Conservation (phyloP, 371 early-diverging fungal genomes). For the Lichtheimia corymbifera region DNA sequence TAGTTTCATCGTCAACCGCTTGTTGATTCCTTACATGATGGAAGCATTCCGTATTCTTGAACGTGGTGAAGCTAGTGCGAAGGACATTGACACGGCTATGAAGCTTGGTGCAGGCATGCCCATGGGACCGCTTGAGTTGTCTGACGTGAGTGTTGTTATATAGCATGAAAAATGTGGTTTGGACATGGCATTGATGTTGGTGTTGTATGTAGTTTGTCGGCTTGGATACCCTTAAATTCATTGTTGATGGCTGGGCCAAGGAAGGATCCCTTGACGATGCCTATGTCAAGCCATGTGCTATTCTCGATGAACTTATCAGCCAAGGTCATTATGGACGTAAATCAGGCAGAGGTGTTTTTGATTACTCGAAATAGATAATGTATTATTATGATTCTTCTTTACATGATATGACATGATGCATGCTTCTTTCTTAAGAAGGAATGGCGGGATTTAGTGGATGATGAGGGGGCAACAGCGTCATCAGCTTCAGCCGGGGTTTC, state of each 20-base stretch:
- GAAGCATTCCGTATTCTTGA: slow-evolving; percentile 91
- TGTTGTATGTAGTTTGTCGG: slow-evolving; percentile 79
- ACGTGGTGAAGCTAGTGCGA: slow-evolving; percentile 84
- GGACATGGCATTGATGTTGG: background rate
- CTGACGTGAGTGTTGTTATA: slow-evolving; percentile 66
- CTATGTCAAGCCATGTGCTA: slow-evolving; percentile 67
- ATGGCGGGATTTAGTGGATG: background rate
- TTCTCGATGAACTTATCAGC: slow-evolving; percentile 76
- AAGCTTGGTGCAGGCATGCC: slow-evolving; percentile 98
- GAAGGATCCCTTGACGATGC: slow-evolving; percentile 72
- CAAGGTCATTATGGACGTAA: slow-evolving; percentile 87
- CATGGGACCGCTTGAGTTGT: slow-evolving; percentile 96
- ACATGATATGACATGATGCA: slow-evolving; percentile 4
- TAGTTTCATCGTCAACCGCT: slow-evolving; percentile 94
- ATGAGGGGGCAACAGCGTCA: background rate
- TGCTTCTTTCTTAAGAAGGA: background rate
- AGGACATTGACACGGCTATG: slow-evolving; percentile 96
- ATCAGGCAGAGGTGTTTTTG: slow-evolving; percentile 88
- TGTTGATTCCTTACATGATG: slow-evolving; percentile 95
- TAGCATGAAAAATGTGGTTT: background rate
- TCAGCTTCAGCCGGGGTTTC: too few species aligned
- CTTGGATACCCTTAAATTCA: slow-evolving; percentile 93
- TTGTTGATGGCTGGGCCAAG: slow-evolving; percentile 87
- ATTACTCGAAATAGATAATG: slow-evolving; percentile 53
- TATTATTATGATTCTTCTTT: background rate